Conservation (phyloP, 2,329 filamentous ascomycete species). For the Aureobasidium sp. region DNA sequence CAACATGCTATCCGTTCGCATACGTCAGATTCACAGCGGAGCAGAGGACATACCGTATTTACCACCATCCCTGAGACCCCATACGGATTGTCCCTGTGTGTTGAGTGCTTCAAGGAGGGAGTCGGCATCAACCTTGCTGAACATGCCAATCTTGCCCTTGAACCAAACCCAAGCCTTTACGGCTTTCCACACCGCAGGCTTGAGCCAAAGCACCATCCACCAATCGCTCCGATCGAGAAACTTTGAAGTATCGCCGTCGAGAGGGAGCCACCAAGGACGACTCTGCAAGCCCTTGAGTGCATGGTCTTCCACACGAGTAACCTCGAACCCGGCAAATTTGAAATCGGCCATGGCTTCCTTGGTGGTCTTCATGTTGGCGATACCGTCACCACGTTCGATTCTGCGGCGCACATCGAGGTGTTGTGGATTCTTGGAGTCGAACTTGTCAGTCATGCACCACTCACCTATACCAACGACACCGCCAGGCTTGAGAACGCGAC, state of each 20-base stretch:
- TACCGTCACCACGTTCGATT: constrained; percentile 93
- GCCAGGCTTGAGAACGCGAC: constrained; percentile 92
- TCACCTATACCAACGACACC: constrained; percentile 95
- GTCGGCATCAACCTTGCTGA: constrained; percentile 54
- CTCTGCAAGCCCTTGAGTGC: constrained; percentile 66
- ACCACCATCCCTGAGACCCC: constrained; percentile 80
- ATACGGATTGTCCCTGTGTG: constrained; percentile 71
- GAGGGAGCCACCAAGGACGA: constrained; percentile 91
- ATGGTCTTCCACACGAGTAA: constrained; percentile 79
- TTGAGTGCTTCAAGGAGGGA: constrained; percentile 95
- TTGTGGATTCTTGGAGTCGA: constrained; percentile 77
- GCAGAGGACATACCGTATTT: constrained; percentile 51
- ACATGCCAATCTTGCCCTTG: constrained; percentile 59
- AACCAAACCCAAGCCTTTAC: constrained; percentile 70
- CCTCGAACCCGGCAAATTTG: constrained; percentile 76
- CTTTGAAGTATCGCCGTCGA: constrained; percentile 77
- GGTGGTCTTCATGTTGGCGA: constrained; percentile 92
- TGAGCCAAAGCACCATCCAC: constrained; percentile 71
- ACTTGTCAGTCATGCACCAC: constrained; percentile 96
- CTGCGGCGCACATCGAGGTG: constrained; percentile 90
- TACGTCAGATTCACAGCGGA: not conserved
- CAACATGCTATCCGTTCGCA: not conserved
- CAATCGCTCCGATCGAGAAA: constrained; percentile 67
- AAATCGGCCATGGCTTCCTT: constrained; percentile 75
- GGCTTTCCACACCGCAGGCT: constrained; percentile 64